Base-by-base conservation (phyloP, 331 rosid species). In the Erythrophleum ivorense region DNA sequence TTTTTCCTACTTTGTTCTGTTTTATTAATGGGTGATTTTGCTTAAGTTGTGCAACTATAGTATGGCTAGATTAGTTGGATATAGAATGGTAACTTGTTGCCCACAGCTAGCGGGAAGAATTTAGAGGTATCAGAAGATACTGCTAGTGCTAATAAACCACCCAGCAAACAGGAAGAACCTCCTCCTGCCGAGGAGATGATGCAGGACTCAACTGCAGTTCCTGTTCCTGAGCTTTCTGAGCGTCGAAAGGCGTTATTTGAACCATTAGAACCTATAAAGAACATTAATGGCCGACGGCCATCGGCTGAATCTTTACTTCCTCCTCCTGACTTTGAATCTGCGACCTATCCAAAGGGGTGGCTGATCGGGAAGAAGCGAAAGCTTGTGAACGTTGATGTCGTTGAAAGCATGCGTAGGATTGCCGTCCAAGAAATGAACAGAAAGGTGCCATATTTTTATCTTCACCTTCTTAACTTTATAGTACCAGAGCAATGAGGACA, bases 291-390 rank as follows among this genome's bases (percentile, higher is more conserved):
- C n/a, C 86, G 74, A 68, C 85, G 90, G 43, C 97, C 89, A 34
- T 88, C 90, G 1, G 88, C 90, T 10, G 99, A 96, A 85, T 91
- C 97, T 55, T 84, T 96, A 60, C 98, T 96, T 80, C 99, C 98
- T 59, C 98, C 97, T 0, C 98, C 99, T 5, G 99, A 96, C 74
- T 94, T 96, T 72, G 97, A 96, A 38, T 82, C 94, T 3, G 70
- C 98, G 15, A 66, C 72, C 84, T 96, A 96, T 85, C 98, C 98
- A 11, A 86, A 87, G 65, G 99, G 99, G 11, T 96, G 99, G 99
- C 83, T 92, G 58, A 89, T 92, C 9, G 98, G 97, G 15, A 96
- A 96, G 90, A 96, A 92, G 85, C 87, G 99, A 54, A 94, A 94
- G 89, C 98, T 96, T 19, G 99, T 96, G 33, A 96, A 91, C 31